Base-by-base conservation (phyloP, 345 rosid genomes). In the Aurinia saxatilis region DNA sequence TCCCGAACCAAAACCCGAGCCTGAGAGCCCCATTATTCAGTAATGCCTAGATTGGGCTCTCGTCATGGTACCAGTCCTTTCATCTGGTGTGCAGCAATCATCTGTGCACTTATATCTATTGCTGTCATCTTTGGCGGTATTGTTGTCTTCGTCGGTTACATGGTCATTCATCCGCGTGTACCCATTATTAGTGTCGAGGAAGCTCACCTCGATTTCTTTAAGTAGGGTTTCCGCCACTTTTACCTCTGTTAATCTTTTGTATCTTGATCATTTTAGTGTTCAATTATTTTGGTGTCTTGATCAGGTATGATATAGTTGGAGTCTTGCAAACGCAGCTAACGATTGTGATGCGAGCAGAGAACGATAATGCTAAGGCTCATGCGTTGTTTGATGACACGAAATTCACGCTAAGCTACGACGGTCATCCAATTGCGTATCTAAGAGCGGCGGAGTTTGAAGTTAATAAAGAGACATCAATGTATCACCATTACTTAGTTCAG, bases 111-210 rank as follows among this genome's bases (percentile, higher is more conserved):
- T 73, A 29, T 95, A 4, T 42, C 83, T 30, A 2, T 84, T 11
- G 91, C 67, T 2, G 90, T 88, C 1, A 90, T 90, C 58, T 5
- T 83, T 21, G 76, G 73, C 3, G 95, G 99, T 38, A 75, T 95
- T 33, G 75, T 61, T 2, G 60, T 85, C 38, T 82, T 88, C 71
- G 75, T 78, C 15, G 93, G 88, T 6, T 95, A 95, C 78, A 1
- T 82, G 15, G 67, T 90, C 4, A 75, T 90, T 46, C 97, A 86
- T 51, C 99, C 99, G 0, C 68, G 96, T 23, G 70, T 88, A 16
- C 99, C 98, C 1, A 65, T 79, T 65, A 68, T 95, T 31, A 78
- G 82, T 15, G 90, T 90, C 14, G n/a, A 55, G 1, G 40, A 48
- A 2, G 99, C 95, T 17, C 78, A 65, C 44, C 85, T 95, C 17